phyloP scores from a whole-genome alignment of 352 stramenopile species.

The Phytophthora aleatoria region DNA sequence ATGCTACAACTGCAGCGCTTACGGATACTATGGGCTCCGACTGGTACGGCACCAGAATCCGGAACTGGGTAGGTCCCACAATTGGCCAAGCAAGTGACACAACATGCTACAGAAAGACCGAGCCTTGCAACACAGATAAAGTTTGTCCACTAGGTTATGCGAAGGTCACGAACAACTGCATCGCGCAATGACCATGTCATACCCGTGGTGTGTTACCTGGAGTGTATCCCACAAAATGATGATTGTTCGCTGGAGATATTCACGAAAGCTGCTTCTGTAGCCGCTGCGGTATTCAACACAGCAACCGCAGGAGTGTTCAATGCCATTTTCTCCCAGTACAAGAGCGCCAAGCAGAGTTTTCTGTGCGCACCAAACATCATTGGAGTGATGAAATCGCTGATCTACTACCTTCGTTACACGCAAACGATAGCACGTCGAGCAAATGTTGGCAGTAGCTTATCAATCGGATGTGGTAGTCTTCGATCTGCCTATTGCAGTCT shows the following conservation, averaged over 20 bases:
- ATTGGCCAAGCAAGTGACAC: slow-evolving; percentile 20
- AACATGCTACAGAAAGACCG: slow-evolving; percentile 21
- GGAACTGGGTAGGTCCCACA: slow-evolving; percentile 20
- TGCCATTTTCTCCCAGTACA: slow-evolving; percentile 13
- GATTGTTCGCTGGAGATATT: slow-evolving; percentile 40
- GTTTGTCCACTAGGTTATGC: slow-evolving; percentile 11
- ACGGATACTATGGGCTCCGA: slow-evolving; percentile 11
- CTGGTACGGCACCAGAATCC: slow-evolving; percentile 17
- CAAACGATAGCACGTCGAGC: slow-evolving; percentile 1
- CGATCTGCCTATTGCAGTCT: not conserved
- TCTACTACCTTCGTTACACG: slow-evolving; percentile 10
- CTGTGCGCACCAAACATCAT: slow-evolving; percentile 19
- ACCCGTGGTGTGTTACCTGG: not conserved
- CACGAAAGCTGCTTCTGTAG: not conserved
- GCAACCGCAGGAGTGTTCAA: slow-evolving; percentile 39
- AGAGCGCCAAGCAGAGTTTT: slow-evolving; percentile 13
- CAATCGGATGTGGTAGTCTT: not conserved
- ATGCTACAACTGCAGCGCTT: slow-evolving; percentile 6
- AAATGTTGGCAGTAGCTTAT: not conserved
- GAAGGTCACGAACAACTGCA: slow-evolving; percentile 6
- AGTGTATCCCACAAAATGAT: not conserved
- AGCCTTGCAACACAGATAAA: slow-evolving; percentile 6
- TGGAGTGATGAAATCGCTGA: slow-evolving; percentile 11
- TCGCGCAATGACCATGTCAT: slow-evolving; percentile 31
- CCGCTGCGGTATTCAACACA: not conserved